Base-by-base conservation (phyloP, 1,284 basidiomycete genomes). In the Papiliotrema nemorosa region DNA sequence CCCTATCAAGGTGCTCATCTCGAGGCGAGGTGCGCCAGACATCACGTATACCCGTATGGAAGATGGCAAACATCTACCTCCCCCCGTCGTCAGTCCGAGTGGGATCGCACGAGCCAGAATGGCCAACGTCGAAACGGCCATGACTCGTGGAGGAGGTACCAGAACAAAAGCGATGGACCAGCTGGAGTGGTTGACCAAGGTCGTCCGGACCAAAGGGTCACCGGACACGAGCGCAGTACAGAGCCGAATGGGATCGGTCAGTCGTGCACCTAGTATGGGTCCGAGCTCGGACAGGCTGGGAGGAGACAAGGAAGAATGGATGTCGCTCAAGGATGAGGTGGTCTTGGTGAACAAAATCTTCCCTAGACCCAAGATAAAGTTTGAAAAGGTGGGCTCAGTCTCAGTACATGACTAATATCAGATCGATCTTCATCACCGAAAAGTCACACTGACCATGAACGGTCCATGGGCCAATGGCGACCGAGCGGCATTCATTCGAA, bases 381-480 rank as follows among this genome's bases (percentile, higher is more conserved):
- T 91, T 36, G 90, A 93, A 67, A 91, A 88, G 79, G 88, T 86
- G 49, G 40, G 74, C 50, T 7, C 7, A 7, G 14, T 31, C 29
- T 31, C 14, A 7, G 7, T 7, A 31, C 7, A 31, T 9, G 36
- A 24, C 26, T 37, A 47, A 43, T 45, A 22, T 38, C 44, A 90
- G 87, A 83, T 87, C 49, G 90, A 92, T 54, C 76, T 92, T 37
- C 80, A 80, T 3, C 89, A 84, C 63, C 81, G 90, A 25, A 87
- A 83, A 16, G 89, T 89, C 59, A 92, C 89, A 2, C 80, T 96
- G 47, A 87, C 89, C 7, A 77, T 96, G 42, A 85, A 90, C 62
- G 90, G 90, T 0, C 91, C 90, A 1, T 94, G 91, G 90, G 90
- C 89, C 10, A 86, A 86, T 51, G 82, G 70, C 77, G 14, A 85